Conservation (phyloP, 805 yeast species). For the Saturnispora serradocipensis region DNA sequence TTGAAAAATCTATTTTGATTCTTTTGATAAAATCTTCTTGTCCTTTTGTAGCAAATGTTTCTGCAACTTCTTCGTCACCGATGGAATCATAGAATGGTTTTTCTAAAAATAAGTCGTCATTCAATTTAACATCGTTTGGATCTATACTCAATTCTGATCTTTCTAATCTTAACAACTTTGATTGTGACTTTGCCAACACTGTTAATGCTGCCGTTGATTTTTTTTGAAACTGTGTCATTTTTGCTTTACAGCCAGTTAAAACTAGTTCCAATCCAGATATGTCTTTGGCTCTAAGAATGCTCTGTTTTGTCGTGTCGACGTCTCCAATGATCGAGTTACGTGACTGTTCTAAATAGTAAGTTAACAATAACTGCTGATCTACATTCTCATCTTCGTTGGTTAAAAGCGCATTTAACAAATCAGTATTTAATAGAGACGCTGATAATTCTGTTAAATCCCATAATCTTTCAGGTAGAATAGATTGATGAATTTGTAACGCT, state of each 20-base stretch:
- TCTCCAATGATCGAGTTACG: constrained; percentile 53
- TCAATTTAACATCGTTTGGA: constrained; percentile 53
- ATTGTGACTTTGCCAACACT: constrained; percentile 55
- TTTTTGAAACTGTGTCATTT: constrained; percentile 74
- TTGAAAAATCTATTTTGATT: constrained; percentile 33
- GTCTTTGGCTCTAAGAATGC: constrained; percentile 46
- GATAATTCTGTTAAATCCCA: constrained; percentile 33
- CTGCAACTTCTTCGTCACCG: constrained; percentile 35
- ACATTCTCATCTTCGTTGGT: constrained; percentile 23
- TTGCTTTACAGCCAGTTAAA: constrained; percentile 83
- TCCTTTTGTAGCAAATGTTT: constrained; percentile 17
- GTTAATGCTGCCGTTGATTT: constrained; percentile 64
- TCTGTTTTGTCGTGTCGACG: constrained; percentile 51
- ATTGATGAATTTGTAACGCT: constrained; percentile 52
- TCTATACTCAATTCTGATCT: constrained; percentile 17
- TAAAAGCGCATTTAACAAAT: constrained; percentile 26
- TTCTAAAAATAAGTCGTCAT: constrained; percentile 73
- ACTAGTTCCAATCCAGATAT: constrained; percentile 53
- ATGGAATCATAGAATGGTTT: constrained; percentile 60
- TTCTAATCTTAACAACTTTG: constrained; percentile 15
- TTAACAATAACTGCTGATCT: constrained; percentile 31
- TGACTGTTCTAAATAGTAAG: constrained; percentile 58
- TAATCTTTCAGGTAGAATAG: constrained; percentile 56
- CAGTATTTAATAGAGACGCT: constrained; percentile 30
- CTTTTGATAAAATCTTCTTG: constrained; percentile 27